Base-by-base conservation (phyloP, 164 flowering plant species). In the Umbilicus rupestris region DNA sequence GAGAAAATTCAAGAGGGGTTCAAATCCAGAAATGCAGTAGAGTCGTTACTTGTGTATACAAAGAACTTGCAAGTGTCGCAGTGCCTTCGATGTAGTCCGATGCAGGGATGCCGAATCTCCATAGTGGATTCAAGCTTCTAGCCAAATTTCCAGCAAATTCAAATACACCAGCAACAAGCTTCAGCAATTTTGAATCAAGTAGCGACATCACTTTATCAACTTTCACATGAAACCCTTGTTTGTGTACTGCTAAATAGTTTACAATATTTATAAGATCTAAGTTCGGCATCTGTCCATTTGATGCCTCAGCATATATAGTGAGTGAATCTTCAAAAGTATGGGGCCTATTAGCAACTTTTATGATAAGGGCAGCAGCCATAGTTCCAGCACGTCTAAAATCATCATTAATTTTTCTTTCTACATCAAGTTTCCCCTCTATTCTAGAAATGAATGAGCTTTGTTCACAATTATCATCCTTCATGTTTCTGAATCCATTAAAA, bases 251-350 rank as follows among this genome's bases (percentile, higher is more conserved):
- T 77, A 95, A 78, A 76, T 81, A 89, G 70, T 87, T 82, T 65
- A 95, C 94, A 71, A 87, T 72, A 78, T 90, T 95, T 68, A 95
- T 84, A 66, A 95, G 96, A 66, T 95, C 99, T 28, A 92, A 80
- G 72, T 95, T 95, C 74, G 99, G 99, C 99, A 95, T 95, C 84
- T 95, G 99, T 22, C 99, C 97, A 74, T 95, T 95, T 28, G 97
- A 88, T 75, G 97, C 96, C 77, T 95, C 97, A 60, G 99, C 94
- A 80, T 81, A 87, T 63, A 89, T 83, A 62, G 78, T 83, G 47
- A 95, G 81, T 65, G 81, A 78, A 70, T 92, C 96, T 69, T 82
- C 82, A 44, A 63, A 70, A 29, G 68, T 66, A 52, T 72, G 74
- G 37, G 73, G 77, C 72, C 69, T 72, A 71, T 85, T 81, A 16